Base-by-base conservation (phyloP, 805 yeast species). In the Zygotorulaspora chibaensis region DNA sequence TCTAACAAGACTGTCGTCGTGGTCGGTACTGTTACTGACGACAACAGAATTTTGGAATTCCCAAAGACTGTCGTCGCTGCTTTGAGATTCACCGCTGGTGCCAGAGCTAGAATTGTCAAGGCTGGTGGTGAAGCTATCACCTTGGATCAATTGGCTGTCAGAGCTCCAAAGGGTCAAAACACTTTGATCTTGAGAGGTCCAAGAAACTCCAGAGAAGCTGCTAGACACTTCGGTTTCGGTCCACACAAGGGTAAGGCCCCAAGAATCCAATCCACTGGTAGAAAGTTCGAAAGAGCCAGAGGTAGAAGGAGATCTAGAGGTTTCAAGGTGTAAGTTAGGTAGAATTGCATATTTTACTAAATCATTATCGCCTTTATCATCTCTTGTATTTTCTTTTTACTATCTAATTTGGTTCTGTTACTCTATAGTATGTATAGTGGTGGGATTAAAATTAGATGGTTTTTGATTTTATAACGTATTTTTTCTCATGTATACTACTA, bases 221-320 rank as follows among this genome's bases (percentile, higher is more conserved):
- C 88, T 69, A 88, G 97, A 82, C 98, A 93, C 86, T 93, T 93
- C 73, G 99, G 99, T 76, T 73, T 91, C 76, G 99, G 99, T 80
- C 99, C 99, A 71, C 99, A 93, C 95, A 88, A 88, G 84, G 78
- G 81, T 80, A 93, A 93, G 88, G 98, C 98, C 70, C 99, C 99
- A 79, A 89, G 95, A 81, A 84, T 93, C 76, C 68, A 76, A 70
- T 91, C 98, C 57, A 89, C 80, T 75, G 99, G 99, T 76, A 93
- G 98, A 85, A 93, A 93, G 81, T 93, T 93, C 84, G 99, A 93
- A 84, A 89, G 93, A 79, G 99, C 97, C 70, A 93, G 99, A 87
- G 99, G 99, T 84, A 95, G 85, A 78, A 84, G 99, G 81, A 84
- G 81, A 75, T 90, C 98, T 64, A 89, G 95, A 84, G 99, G 96